phyloP scores from a whole-genome alignment of 495 filamentous ascomycete genomes.

The Podospora pseudopauciseta region DNA sequence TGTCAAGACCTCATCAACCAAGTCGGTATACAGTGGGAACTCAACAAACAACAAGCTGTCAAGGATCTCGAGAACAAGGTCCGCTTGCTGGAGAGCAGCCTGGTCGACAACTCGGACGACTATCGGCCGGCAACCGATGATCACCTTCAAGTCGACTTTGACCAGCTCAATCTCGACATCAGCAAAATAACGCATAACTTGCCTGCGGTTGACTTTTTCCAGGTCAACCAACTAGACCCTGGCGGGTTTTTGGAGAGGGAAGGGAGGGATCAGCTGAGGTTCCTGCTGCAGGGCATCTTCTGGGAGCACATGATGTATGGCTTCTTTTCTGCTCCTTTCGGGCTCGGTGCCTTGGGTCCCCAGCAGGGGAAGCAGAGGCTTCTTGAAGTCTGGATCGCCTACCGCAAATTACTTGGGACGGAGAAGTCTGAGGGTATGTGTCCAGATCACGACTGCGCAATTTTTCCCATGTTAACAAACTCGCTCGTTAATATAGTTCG shows the following conservation, averaged over 20 bases:
- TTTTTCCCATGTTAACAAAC: not conserved
- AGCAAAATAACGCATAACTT: conserved; percentile 22
- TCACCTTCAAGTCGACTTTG: conserved; percentile 27
- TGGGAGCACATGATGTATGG: conserved; percentile 23
- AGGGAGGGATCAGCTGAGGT: conserved; percentile 9
- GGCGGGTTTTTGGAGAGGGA: conserved; percentile 19
- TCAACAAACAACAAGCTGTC: conserved; percentile 4
- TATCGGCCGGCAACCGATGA: conserved; percentile 33
- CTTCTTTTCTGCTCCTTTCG: conserved; percentile 29
- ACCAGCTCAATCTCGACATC: conserved; percentile 25
- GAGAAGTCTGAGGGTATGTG: not conserved
- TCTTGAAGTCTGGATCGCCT: conserved; percentile 14
- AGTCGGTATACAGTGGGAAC: not conserved
- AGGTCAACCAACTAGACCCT: conserved; percentile 16
- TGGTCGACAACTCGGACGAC: conserved; percentile 33
- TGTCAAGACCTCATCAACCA: not conserved
- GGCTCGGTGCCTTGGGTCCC: conserved; percentile 25
- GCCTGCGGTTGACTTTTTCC: conserved; percentile 10
- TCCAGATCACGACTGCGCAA: not conserved
- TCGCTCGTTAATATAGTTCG: not conserved
- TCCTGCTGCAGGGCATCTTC: conserved; percentile 22
- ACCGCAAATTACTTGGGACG: conserved; percentile 9
- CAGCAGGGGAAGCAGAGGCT: conserved; percentile 8
- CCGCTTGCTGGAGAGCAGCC: conserved; percentile 22
- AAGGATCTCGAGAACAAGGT: conserved; percentile 11